Evolutionary conservation across 495 filamentous ascomycete genomes (phyloP).

Genomic region (Hypoxylon lienhwacheense): DNA sequence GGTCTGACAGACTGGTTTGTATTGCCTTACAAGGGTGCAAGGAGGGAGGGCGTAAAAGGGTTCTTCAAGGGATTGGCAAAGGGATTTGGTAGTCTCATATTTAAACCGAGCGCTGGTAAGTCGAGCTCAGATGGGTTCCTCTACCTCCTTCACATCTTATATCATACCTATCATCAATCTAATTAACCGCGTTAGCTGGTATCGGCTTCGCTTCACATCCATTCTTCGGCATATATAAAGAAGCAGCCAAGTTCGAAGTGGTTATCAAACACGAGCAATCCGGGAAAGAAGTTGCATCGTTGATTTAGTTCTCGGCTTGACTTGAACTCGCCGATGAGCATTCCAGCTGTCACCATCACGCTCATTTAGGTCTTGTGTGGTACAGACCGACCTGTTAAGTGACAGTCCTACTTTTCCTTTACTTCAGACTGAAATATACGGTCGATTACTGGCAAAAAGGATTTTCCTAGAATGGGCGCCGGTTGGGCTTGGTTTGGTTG

Average conservation of each 20-base stretch:
- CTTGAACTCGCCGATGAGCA: neutral
- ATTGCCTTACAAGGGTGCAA: constrained; percentile 54
- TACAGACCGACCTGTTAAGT: too few relatives aligned
- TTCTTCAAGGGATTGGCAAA: constrained; percentile 60
- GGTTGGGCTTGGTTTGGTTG: too few relatives aligned
- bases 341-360: neutral
- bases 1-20: constrained; percentile 50
- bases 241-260: constrained; percentile 38
- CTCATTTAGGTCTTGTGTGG: too few relatives aligned
- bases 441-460: too few relatives aligned
- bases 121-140: neutral
- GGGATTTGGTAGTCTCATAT: constrained; percentile 55
- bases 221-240: constrained; percentile 62
- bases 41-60: constrained; percentile 55
- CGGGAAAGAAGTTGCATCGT: constrained; percentile 5
- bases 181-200: constrained; percentile 26
- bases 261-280: constrained; percentile 20
- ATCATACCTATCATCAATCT: neutral
- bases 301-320: constrained; percentile 7
- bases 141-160: neutral
- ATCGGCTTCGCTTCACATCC: constrained; percentile 59
- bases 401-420: too few relatives aligned
- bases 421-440: too few relatives aligned
- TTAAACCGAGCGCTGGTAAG: constrained; percentile 58
- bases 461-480: too few relatives aligned